phyloP scores from a whole-genome alignment of 1,284 basidiomycete genomes.

The Papiliotrema laurentii region DNA sequence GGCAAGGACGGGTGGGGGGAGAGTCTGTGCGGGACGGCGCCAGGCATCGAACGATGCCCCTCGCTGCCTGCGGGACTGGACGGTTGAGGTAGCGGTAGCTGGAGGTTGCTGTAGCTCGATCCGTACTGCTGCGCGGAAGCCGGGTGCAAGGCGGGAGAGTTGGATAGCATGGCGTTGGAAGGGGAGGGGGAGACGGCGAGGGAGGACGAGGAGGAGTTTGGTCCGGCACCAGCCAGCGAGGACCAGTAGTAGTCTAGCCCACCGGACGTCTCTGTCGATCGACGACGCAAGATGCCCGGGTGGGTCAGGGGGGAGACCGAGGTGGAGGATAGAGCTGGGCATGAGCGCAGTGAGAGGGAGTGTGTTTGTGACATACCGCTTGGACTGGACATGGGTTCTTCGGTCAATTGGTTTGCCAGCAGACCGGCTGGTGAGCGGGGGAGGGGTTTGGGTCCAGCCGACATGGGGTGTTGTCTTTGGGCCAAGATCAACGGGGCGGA shows the following conservation, averaged over 20 bases:
- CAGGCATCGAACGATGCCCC: too few relatives aligned
- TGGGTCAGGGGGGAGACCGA: slow-evolving; percentile 13
- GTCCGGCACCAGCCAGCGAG: slow-evolving; percentile 34
- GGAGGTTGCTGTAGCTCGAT: too few relatives aligned
- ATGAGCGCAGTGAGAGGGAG: not conserved
- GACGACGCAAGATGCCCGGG: slow-evolving; percentile 15
- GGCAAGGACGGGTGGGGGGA: not conserved
- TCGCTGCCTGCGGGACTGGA: too few relatives aligned
- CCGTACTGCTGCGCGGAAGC: not conserved
- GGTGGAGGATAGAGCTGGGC: slow-evolving; percentile 13
- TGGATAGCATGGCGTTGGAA: slow-evolving; percentile 2
- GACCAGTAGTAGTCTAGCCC: slow-evolving; percentile 45
- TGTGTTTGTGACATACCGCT: slow-evolving; percentile 14
- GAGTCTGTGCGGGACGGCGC: too few relatives aligned
- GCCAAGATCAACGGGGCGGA: not conserved
- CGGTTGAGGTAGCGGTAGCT: too few relatives aligned
- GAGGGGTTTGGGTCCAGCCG: slow-evolving; percentile 2
- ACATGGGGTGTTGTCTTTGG: not conserved
- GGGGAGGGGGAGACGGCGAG: slow-evolving; percentile 20
- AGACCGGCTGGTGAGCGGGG: slow-evolving; percentile 16
- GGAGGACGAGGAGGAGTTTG: slow-evolving; percentile 30
- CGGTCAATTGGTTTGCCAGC: not conserved
- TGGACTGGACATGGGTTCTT: slow-evolving; percentile 11
- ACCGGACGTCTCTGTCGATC: slow-evolving; percentile 33
- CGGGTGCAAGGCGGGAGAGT: not conserved